Evolutionary conservation across 1,284 basidiomycete species (phyloP), one percentile per base, ranked within the genome.

Genomic region (Moniliella sp.): DNA sequence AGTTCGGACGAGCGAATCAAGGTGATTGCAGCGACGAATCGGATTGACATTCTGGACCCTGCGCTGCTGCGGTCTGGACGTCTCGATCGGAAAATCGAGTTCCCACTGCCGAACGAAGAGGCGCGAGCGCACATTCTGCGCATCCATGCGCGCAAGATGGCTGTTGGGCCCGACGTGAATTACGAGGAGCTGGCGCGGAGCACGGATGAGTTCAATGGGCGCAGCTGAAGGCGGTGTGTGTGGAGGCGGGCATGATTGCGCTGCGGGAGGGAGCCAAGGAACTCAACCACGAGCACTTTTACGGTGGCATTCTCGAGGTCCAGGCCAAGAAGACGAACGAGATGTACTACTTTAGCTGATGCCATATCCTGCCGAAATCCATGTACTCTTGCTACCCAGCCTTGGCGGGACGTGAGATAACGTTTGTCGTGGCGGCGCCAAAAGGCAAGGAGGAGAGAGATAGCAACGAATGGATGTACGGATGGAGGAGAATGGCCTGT

Each of bases 211-310:
- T 76, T 78, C 66, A 78, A 77, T 55, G 75, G 70, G 72, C 71
- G 2, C 71, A 73, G 41, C 36, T 59, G 5, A 59, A 59, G 34
- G 57, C 55, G 11, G 55, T 18, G 76, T 93, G 13, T 84, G 86
- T 66, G 77, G 86, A 93, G 65, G 88, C 88, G 15, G 88, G 91
- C 41, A 99, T 99, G 91, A 88, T 94, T 54, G 78, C 88, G 12
- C 65, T 97, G 28, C 67, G 88, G 44, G 86, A 94, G 61, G 86
- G 86, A 28, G 82, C 84, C 11, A 74, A 74, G n/a, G 45, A 50
- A 28, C 36, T 59, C 15, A 48, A 57, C 29, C 57, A 59, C 28
- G 57, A 59, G 40, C 57, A 59, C 39, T 59, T 57, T 45, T 43
- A 53, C 19, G 54, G 54, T 13, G 57, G 57, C 12, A 59, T 59